A percentile compares a stretch with the other conserved stretches of the same genome.
Evolutionary conservation across 2,329 filamentous ascomycete genomes (phyloP).

Genomic region (Fusarium keratoplasticum): DNA sequence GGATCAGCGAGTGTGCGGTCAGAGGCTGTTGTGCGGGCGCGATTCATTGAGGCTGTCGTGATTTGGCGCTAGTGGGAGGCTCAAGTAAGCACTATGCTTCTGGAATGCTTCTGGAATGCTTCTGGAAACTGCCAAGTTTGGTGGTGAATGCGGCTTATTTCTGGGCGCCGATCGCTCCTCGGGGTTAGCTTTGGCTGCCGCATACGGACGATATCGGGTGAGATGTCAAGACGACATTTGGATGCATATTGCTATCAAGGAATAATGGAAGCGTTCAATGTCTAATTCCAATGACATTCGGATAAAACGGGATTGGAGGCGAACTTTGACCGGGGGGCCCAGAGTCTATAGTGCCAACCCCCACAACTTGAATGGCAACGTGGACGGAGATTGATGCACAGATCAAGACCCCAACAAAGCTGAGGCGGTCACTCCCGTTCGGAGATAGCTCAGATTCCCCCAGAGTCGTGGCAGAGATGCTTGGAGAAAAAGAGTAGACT

Average conservation of each 20-base stretch:
- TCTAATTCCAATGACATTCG: neutral
- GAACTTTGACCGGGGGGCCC: neutral
- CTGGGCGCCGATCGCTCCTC: neutral
- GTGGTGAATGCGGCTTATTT: neutral
- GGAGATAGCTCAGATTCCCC: neutral
- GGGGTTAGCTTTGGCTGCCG: neutral
- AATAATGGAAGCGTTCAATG: neutral
- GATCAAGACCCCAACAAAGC: neutral
- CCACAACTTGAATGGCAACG: neutral
- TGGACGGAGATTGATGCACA: neutral
- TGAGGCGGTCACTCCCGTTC: neutral
- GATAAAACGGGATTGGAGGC: neutral
- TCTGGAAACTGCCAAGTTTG: neutral
- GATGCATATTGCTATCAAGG: neutral
- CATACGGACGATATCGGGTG: neutral
- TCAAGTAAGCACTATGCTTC: neutral
- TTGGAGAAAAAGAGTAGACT: neutral
- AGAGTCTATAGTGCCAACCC: neutral
- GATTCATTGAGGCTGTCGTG: neutral
- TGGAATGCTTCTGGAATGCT: conserved; percentile 15
- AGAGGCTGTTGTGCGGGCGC: neutral
- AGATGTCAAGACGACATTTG: neutral
- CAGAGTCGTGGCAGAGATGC: neutral
- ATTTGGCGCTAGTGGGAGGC: neutral
- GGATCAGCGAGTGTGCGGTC: neutral